Evolutionary conservation across 805 yeast species (phyloP), one percentile per base, ranked within the genome.

Genomic region (Saccharomycopsis fermentans): DNA sequence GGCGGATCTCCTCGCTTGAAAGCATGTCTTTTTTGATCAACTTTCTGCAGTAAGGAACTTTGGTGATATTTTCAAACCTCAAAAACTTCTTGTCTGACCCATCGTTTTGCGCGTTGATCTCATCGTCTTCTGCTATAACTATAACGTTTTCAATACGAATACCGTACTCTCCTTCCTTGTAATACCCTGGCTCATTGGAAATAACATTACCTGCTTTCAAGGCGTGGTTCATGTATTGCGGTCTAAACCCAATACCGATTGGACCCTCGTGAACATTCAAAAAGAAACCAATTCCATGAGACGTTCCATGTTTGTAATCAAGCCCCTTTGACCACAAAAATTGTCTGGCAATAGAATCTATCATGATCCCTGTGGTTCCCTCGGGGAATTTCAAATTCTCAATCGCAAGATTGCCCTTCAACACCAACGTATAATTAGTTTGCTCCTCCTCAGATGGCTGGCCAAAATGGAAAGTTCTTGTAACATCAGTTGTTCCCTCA

Each of bases 401-500:
- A 17, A 94, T 79, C 0, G 92, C 91, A 59, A 94, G 74, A 67
- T 94, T 96, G 9, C 98, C 98, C 73, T 90, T 90, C 58, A 94
- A 76, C 0, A 94, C 99, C 51, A 88, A 73, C 0, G 98, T 87
- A 70, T 89, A 92, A 56, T 83, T 83, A 63, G 77, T 78, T 37
- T 73, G 75, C 67, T 86, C 85, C 62, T 86, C 86, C 17, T 64
- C 65, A 0, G 79, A 66, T 16, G 92, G 88, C 1, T 71, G 69
- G 1, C 71, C 67, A 68, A 90, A 86, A 69, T 88, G 92, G 55
- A 83, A 71, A 0, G 97, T 90, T 65, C 99, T 79, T 0, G 99
- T 94, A 29, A 92, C 89, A 69, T 94, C 99, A 0, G 99, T 94
- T 0, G 99, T 94, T 11, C 99, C 99, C 67, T 91, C 96, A 24